A percentile compares a stretch with the other conserved stretches of the same genome.
Evolutionary conservation across 2,329 filamentous ascomycete genomes (phyloP).

Genomic region (Rhinocladiella mackenziei): DNA sequence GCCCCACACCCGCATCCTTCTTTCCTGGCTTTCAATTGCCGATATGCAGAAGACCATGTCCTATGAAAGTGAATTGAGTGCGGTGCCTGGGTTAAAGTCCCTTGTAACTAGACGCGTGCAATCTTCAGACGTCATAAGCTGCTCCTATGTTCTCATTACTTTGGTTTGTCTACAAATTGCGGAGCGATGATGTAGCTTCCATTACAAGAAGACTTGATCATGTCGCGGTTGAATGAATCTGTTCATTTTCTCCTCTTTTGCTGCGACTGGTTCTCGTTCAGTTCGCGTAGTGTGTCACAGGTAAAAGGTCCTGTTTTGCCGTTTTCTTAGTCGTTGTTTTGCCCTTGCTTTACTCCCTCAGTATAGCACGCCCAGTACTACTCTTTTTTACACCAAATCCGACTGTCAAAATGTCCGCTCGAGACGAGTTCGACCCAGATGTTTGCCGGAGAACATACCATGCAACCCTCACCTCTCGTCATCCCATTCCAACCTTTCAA

Average conservation of each 20-base stretch:
- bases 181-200: too few relatives aligned
- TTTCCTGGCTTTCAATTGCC: neutral
- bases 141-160: too few relatives aligned
- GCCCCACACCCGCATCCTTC: too few relatives aligned
- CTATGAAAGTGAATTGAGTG: too few relatives aligned
- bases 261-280: conserved; percentile 6
- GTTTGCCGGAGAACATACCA: conserved; percentile 11
- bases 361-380: too few relatives aligned
- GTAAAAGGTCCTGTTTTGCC: conserved; percentile 6
- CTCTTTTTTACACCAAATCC: neutral
- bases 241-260: neutral
- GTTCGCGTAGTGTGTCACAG: conserved; percentile 4
- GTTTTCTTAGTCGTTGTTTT: neutral
- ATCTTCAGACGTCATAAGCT: too few relatives aligned
- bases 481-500: conserved; percentile 29
- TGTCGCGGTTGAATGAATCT: too few relatives aligned
- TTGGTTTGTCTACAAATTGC: too few relatives aligned
- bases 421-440: conserved; percentile 24
- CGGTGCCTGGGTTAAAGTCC: too few relatives aligned
- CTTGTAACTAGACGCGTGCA: too few relatives aligned
- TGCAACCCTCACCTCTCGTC: conserved; percentile 23
- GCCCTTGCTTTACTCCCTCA: neutral
- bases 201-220: too few relatives aligned
- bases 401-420: conserved; percentile 7
- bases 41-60: too few relatives aligned